phyloP scores from a whole-genome alignment of 768 basidiomycete species.

The Kwoniella sp. region DNA sequence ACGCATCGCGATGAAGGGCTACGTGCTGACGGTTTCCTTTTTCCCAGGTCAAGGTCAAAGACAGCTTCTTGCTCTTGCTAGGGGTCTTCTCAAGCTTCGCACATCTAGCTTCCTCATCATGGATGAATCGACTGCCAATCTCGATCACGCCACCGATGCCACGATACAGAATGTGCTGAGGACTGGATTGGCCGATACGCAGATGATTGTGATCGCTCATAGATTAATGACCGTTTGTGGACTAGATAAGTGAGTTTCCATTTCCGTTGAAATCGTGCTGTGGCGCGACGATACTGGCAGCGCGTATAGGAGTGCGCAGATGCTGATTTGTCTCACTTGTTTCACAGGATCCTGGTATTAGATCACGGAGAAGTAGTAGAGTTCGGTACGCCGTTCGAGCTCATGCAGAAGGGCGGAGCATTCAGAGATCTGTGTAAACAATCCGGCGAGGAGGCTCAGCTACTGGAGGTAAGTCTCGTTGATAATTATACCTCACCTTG shows the following conservation, averaged over 20 bases:
- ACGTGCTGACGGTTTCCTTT: background rate
- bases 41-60: slow-evolving; percentile 59
- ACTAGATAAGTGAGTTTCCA: slow-evolving; percentile 59
- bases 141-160: slow-evolving; percentile 64
- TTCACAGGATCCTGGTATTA: slow-evolving; percentile 62
- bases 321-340: too few relatives aligned
- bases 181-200: slow-evolving; percentile 58
- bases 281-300: too few relatives aligned
- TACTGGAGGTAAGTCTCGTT: slow-evolving; percentile 39
- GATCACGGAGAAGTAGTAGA: slow-evolving; percentile 58
- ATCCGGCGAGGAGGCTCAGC: slow-evolving; percentile 49
- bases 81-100: slow-evolving; percentile 59
- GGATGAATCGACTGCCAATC: slow-evolving; percentile 61
- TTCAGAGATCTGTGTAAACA: slow-evolving; percentile 65
- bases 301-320: too few relatives aligned
- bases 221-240: slow-evolving; percentile 63
- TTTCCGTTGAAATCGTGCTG: too few relatives aligned
- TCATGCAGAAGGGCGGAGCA: slow-evolving; percentile 60
- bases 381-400: slow-evolving; percentile 52
- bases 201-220: slow-evolving; percentile 66
- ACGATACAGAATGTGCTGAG: slow-evolving; percentile 65
- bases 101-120: slow-evolving; percentile 64
- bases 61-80: slow-evolving; percentile 65
- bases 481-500: too few relatives aligned
- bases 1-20: too few relatives aligned